Percentiles rank a stretch among this genome's conserved stretches.
These are phyloP conservation scores for Acmispon strigosus DNA, from an alignment of 306 rosid genomes.

Conservation along the genomic window DNA sequence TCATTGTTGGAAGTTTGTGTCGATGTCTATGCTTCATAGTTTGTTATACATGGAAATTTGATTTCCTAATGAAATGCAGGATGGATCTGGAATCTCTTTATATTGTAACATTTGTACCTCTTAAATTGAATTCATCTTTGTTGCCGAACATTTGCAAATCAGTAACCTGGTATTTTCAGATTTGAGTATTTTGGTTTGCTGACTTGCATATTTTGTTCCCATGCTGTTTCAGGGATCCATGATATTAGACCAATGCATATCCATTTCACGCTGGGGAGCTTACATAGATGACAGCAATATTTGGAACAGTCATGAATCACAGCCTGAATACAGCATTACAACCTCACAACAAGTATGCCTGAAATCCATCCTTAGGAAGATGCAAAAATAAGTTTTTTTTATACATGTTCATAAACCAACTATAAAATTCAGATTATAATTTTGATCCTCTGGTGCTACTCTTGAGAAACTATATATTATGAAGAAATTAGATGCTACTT, in stretches of 20 bases:
- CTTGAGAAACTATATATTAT: neutral
- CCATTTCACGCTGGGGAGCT: slow-evolving; percentile 58
- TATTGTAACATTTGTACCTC: neutral
- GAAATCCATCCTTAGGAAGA: neutral
- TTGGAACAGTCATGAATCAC: slow-evolving; percentile 37
- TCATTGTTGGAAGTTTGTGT: neutral
- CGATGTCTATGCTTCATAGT: neutral
- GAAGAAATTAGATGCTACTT: neutral
- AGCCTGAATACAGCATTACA: slow-evolving; percentile 27
- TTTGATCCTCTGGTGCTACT: neutral
- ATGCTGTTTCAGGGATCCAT: slow-evolving; percentile 61
- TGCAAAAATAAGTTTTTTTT: neutral
- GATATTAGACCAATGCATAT: slow-evolving; percentile 58
- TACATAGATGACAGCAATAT: slow-evolving; percentile 39
- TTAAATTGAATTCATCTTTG: neutral
- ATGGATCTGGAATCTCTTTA: neutral
- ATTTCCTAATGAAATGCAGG: neutral
- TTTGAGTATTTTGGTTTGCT: neutral
- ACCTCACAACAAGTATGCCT: slow-evolving; percentile 43
- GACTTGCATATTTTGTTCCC: slow-evolving; percentile 14
- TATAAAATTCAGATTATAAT: neutral
- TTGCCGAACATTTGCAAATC: neutral
- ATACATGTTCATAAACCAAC: neutral
- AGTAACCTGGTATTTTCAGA: neutral
- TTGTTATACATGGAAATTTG: neutral